Conservation (phyloP, 1,284 basidiomycete species). For the Boletus sp. region DNA sequence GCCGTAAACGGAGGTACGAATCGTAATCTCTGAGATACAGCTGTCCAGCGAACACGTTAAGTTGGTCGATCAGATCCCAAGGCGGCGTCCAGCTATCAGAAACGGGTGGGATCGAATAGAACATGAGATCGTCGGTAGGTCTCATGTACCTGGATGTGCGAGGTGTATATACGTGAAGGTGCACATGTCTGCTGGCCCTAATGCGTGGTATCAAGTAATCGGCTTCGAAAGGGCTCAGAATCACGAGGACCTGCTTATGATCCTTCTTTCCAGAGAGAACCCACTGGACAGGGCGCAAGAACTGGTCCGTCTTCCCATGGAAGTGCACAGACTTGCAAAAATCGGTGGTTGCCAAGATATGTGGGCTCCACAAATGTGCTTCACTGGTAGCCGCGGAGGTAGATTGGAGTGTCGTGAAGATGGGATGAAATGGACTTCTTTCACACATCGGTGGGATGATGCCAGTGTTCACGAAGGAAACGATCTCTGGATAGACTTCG, state of each 20-base stretch:
- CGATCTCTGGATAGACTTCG: slow-evolving; percentile 20
- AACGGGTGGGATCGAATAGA: slow-evolving; percentile 9
- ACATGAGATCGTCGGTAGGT: slow-evolving; percentile 2
- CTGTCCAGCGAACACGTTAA: background rate
- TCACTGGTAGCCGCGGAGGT: slow-evolving; percentile 4
- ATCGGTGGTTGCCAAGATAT: background rate
- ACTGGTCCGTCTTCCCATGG: background rate
- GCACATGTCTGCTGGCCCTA: background rate
- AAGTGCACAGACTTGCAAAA: background rate
- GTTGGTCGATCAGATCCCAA: background rate
- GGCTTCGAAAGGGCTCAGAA: background rate
- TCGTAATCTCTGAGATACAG: background rate
- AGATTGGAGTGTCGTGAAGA: slow-evolving; percentile 9
- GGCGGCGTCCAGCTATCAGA: background rate
- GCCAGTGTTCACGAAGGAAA: slow-evolving; percentile 27
- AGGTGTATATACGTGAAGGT: background rate
- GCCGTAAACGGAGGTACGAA: background rate
- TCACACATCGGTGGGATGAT: background rate
- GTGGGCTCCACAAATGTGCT: slow-evolving; percentile 14
- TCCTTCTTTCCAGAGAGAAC: background rate
- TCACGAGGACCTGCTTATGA: background rate
- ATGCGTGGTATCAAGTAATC: background rate
- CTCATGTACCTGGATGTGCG: background rate
- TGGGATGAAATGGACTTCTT: slow-evolving; percentile 3
- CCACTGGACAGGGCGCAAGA: background rate